Evolutionary conservation across 768 basidiomycete genomes (phyloP), one percentile per base, ranked within the genome.

Genomic region (Multifurca ochricompacta): DNA sequence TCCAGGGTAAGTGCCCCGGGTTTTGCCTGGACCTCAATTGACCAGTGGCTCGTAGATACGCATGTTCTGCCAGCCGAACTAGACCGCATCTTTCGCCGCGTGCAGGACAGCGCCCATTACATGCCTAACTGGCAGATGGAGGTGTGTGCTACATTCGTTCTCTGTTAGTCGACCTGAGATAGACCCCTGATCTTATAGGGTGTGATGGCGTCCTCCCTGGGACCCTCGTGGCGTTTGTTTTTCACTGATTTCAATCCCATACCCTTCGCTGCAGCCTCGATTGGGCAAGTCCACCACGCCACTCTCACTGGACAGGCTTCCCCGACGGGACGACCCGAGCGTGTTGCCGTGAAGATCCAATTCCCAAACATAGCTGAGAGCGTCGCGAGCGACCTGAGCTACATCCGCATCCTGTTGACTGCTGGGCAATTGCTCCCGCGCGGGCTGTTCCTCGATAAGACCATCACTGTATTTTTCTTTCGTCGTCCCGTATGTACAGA

Each of bases 91-190:
- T 83, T 99, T 62, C 80, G 91, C 47, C 75, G 86, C 27, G 94
- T 99, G 0, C 95, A 98, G 66, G 90, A 95, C 60, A 83, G 86
- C 61, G 95, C 95, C 1, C 91, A 99, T 68, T 97, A 97, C 67
- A 99, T 99, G 95, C 95, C 95, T 0, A 87, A 95, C 61, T 94
- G 88, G 87, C 95, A 99, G 66, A 87, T 97, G 83, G 88, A 94
- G 80, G 94, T 91, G 14, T 18, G 70, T 65, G 3, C 6, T 5
- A 25, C 9, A 30, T 16, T 19, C 37, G 36, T 14, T 21, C 51
- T 30, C 54, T 42, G 9, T 55, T 28, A 54, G 18, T 4, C 36
- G 5, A n/a, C 23, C 1, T 16, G 10, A 6, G 18, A 27, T 21
- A 37, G 23, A 32, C 34, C 6, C 42, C 16, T 2, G 25, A 47